Evolutionary conservation across 768 basidiomycete genomes (phyloP).

Genomic region (Termitomyces sp.): DNA sequence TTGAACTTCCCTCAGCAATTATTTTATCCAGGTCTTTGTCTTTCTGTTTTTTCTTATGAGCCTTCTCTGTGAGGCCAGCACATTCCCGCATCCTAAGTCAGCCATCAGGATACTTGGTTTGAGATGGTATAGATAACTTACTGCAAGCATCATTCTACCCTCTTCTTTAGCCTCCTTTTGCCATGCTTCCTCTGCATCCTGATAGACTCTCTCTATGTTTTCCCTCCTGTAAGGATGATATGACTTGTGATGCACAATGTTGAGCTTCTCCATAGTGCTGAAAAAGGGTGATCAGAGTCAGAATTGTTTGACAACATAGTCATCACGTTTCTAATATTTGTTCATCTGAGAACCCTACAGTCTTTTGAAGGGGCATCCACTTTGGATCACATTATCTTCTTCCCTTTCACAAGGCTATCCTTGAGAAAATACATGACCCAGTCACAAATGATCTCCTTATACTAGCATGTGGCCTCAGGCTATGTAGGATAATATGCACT

Average conservation of each 20-base stretch:
- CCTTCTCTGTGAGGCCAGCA: conserved; percentile 39
- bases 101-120: conserved; percentile 14
- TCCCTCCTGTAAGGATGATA: conserved; percentile 85
- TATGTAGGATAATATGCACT: conserved; percentile 79
- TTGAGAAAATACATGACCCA: conserved; percentile 72
- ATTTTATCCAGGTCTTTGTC: conserved; percentile 33
- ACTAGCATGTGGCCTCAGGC: conserved; percentile 86
- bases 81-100: conserved; percentile 66
- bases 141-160: conserved; percentile 68
- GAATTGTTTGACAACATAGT: too few relatives aligned
- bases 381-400: conserved; percentile 30
- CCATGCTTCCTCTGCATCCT: conserved; percentile 78
- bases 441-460: conserved; percentile 70
- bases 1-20: conserved; percentile 29
- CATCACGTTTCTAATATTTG: neutral
- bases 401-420: conserved; percentile 64
- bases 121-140: conserved; percentile 30
- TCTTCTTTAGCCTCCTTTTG: conserved; percentile 66
- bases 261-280: conserved; percentile 73
- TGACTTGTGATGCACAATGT: conserved; percentile 89
- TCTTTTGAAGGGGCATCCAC: neutral
- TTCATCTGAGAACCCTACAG: neutral
- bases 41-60: conserved; percentile 31
- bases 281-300: neutral
- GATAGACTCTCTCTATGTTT: conserved; percentile 78